Evolutionary conservation across 371 early-diverging fungal genomes (phyloP), one percentile per base, ranked within the genome.

Genomic region (Sporodiniella umbellata): DNA sequence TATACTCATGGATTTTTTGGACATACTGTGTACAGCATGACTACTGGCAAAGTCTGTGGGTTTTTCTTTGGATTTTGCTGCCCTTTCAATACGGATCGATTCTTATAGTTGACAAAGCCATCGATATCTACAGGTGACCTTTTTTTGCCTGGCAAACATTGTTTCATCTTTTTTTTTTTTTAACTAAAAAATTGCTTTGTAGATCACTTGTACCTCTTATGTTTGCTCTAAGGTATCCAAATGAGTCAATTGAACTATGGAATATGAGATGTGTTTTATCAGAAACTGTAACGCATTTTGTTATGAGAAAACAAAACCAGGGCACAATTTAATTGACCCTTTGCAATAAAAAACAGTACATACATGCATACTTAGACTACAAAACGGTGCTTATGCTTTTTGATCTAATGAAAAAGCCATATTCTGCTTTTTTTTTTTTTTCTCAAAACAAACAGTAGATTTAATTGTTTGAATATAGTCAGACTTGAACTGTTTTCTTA

Each of bases 31-130:
- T 37, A 21, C 8, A 30, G 4, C 21, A 58, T 15, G 31, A 33
- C 19, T 58, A 56, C 42, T 42, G 33, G 0, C 52, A 58, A 45
- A 26, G 56, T 6, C 61, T 58, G n/a, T 33, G 57, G 11, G 14
- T 59, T 11, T 35, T 11, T 8, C 14, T 72, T 8, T 64, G 76
- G 42, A 42, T 63, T 7, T 54, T 58, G n/a, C 60, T 84, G 22
- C 84, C 86, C 2, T 45, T 86, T 17, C 75, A 79, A 28, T 77
- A 75, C 42, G 58, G 70, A 6, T 74, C 81, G 4, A 60, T 85
- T 21, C 64, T 75, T 21, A 66, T 74, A 12, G 53, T 80, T 38
- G 87, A 88, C 39, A 80, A 69, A 23, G 82, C 83, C 8, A 45
- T 81, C 40, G 87, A 87, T 51, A 66, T 86, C 14, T 68, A 80